Percentiles rank a stretch among this genome's conserved stretches.
Evolutionary conservation across 2,329 filamentous ascomycete species (phyloP).

Genomic region (Lachnellula suecica): DNA sequence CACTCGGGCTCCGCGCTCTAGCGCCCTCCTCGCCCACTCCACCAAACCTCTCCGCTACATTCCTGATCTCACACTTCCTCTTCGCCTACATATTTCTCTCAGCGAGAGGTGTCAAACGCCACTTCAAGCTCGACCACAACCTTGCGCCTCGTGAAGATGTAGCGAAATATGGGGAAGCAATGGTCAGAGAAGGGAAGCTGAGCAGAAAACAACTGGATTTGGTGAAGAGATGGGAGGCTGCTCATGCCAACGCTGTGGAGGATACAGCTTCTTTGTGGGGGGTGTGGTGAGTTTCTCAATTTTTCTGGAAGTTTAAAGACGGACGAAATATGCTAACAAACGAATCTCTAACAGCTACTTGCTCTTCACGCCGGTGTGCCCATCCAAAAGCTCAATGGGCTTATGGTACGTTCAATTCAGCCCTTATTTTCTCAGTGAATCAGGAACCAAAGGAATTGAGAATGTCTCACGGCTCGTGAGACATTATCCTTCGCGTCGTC

Average conservation of each 20-base stretch:
- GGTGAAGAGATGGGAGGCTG: slow-evolving; percentile 43
- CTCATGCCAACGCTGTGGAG: slow-evolving; percentile 47
- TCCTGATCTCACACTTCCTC: slow-evolving; percentile 40
- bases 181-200: slow-evolving; percentile 38
- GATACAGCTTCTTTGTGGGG: slow-evolving; percentile 38
- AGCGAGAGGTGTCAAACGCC: slow-evolving; percentile 42
- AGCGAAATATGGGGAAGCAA: slow-evolving; percentile 41
- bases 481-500: too few species aligned
- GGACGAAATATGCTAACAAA: background rate
- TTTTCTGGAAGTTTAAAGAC: background rate
- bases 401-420: too few species aligned
- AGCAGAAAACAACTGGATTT: slow-evolving; percentile 41
- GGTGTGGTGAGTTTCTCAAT: slow-evolving; percentile 28
- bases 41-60: slow-evolving; percentile 17
- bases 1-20: slow-evolving; percentile 3
- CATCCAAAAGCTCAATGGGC: slow-evolving; percentile 35
- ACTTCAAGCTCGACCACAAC: slow-evolving; percentile 45
- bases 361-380: slow-evolving; percentile 40
- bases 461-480: too few species aligned
- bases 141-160: slow-evolving; percentile 46
- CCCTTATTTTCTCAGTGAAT: too few species aligned
- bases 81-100: slow-evolving; percentile 44
- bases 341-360: slow-evolving; percentile 25
- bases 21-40: background rate
- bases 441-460: too few species aligned